Base-by-base conservation (phyloP, 2,329 filamentous ascomycete species). In the Alternaria rosae region DNA sequence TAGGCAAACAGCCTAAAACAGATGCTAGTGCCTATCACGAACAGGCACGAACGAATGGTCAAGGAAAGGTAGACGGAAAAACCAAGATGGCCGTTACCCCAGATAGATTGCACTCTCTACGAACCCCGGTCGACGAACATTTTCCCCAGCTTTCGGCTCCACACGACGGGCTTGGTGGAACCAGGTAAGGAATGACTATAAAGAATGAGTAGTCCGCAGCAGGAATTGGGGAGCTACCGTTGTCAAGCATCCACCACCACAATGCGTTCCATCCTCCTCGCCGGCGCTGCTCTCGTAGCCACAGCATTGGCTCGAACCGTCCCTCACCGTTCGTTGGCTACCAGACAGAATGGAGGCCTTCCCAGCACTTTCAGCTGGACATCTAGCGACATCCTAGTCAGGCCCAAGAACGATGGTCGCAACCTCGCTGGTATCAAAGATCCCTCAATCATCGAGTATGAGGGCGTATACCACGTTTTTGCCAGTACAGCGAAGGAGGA, bases 391-490 rank as follows among this genome's bases (percentile, higher is more conserved):
- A 57, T 66, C 1, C 64, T 78, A 20, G 66, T 79, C 9, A 44
- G 57, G 5, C 71, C 76, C 6, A 76, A 77, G 58, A 70, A 73
- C 10, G 75, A 76, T 54, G 63, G 63, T 25, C 71, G 71, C 17
- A 51, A 63, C 17, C 61, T 78, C 20, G 65, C 66, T 6, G 77
- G 69, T 17, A 69, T 80, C 60, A 80, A 79, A 62, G 76, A 79
- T 51, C 78, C 77, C 10, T 78, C 76, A 1, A 71, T 80, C 26
- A 59, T 79, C 62, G 64, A 68, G 42, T 56, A 70, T 53, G 67
- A 89, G 50, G 72, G 74, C 56, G 74, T 68, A 11, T 82, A 82
- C 64, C 80, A 82, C 61, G 79, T 82, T 47, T 82, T 82, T 54
- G 80, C 78, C 48, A 80, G 77, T 61, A 80, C 78, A 2, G 78